Evolutionary conservation across 148 eudicot species (phyloP).

Genomic region (Rhododendron griersonianum): DNA sequence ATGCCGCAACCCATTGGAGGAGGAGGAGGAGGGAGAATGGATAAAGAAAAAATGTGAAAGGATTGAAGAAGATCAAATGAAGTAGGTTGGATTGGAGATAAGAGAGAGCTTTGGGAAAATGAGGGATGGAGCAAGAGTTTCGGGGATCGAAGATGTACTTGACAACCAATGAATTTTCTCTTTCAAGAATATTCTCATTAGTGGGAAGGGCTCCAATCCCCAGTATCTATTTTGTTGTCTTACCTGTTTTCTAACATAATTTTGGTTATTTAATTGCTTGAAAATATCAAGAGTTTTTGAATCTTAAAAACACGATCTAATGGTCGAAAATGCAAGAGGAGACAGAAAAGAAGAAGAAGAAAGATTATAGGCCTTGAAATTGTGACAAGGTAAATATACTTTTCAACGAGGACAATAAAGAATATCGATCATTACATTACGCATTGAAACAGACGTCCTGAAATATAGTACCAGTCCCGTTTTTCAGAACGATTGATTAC

Average conservation of each 20-base stretch:
- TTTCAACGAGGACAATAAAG: background rate
- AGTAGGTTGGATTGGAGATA: background rate
- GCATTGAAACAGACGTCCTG: background rate
- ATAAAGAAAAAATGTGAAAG: background rate
- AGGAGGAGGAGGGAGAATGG: background rate
- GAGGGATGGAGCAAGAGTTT: background rate
- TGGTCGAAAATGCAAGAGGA: too few species aligned
- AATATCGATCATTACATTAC: background rate
- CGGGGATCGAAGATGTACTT: background rate
- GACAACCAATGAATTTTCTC: background rate
- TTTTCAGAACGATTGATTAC: too few species aligned
- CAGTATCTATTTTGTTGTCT: background rate
- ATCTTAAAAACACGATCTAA: too few species aligned
- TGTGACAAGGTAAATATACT: background rate
- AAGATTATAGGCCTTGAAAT: background rate
- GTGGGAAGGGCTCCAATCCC: too few species aligned
- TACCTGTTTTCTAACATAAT: background rate
- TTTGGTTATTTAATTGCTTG: background rate
- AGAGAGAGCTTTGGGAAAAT: background rate
- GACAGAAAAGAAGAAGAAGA: background rate
- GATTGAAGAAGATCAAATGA: background rate
- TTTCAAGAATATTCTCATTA: background rate
- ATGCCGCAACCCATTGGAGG: background rate
- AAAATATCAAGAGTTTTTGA: too few species aligned
- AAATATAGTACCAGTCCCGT: too few species aligned